These are phyloP conservation scores for Colletotrichum graminicola DNA, from an alignment of 2,329 filamentous ascomycete species.

Conservation along the genomic window DNA sequence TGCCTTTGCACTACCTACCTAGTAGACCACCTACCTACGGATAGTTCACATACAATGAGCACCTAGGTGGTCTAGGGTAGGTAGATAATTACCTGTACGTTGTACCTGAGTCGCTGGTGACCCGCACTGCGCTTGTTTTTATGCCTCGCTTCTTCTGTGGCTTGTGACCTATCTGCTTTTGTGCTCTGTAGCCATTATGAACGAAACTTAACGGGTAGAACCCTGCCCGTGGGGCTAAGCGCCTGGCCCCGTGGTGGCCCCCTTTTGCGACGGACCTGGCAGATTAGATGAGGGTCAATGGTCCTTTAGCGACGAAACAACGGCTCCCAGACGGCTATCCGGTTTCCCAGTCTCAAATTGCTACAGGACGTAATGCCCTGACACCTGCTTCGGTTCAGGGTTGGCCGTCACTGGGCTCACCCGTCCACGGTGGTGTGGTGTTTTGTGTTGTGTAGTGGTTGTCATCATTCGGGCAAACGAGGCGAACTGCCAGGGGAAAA, in stretches of 20 bases:
- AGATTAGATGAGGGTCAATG: slow-evolving; percentile 38
- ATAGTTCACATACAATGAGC: background rate
- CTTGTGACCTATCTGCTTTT: background rate
- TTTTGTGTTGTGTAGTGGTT: no score
- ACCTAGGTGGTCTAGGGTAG: background rate
- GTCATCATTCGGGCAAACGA: background rate
- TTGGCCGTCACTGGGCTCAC: background rate
- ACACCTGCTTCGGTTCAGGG: background rate
- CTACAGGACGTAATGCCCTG: slow-evolving; percentile 6
- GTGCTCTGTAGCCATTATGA: background rate
- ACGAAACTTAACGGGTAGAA: slow-evolving; percentile 1
- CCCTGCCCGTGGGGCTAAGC: slow-evolving; percentile 29
- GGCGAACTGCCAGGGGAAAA: background rate
- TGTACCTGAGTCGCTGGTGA: background rate
- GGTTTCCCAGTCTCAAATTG: slow-evolving; percentile 26
- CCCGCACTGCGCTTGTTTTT: background rate
- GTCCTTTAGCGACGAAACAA: slow-evolving; percentile 36
- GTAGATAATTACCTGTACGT: background rate
- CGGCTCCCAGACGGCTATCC: slow-evolving; percentile 27
- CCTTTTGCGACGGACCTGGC: slow-evolving; percentile 31
- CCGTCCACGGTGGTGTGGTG: background rate
- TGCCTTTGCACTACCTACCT: background rate
- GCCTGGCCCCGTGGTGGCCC: slow-evolving; percentile 25
- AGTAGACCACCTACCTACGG: no score
- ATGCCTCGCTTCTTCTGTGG: background rate